phyloP scores from a whole-genome alignment of 768 basidiomycete species.

The Lepiota brunneoincarnata region DNA sequence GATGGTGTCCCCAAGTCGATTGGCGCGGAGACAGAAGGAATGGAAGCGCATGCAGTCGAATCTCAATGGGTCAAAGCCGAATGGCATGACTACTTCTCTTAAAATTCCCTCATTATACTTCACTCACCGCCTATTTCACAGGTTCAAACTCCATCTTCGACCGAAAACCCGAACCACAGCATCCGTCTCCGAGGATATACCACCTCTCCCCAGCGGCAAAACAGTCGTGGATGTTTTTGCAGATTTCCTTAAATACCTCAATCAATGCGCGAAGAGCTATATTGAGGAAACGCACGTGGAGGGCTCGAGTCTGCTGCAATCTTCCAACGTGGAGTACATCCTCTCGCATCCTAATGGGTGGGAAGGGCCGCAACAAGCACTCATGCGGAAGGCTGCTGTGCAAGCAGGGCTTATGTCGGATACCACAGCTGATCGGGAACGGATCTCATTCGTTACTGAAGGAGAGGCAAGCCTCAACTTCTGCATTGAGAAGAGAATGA shows the following conservation, averaged over 20 bases:
- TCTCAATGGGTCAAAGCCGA: constrained; percentile 10
- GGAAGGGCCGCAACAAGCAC: constrained; percentile 53
- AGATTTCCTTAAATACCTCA: constrained; percentile 50
- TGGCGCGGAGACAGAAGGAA: constrained; percentile 14
- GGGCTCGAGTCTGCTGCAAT: constrained; percentile 41
- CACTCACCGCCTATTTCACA: neutral
- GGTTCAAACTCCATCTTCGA: constrained; percentile 30
- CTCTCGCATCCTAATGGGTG: constrained; percentile 62
- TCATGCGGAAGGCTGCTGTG: constrained; percentile 50
- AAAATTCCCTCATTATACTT: neutral
- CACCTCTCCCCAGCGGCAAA: constrained; percentile 40
- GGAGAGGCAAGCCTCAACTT: constrained; percentile 59
- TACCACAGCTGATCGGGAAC: constrained; percentile 30
- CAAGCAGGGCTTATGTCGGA: constrained; percentile 45
- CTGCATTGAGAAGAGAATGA: constrained; percentile 45
- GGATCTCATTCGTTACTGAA: constrained; percentile 52
- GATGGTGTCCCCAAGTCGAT: neutral
- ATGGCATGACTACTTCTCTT: constrained; percentile 7
- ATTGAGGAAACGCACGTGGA: constrained; percentile 43
- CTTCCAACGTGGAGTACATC: constrained; percentile 41
- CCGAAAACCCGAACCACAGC: constrained; percentile 18
- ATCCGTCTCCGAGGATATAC: constrained; percentile 18
- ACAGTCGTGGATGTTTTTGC: constrained; percentile 37
- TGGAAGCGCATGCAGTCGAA: constrained; percentile 11
- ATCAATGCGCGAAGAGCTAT: constrained; percentile 38